A percentile compares a stretch with the other conserved stretches of the same genome.
Conservation (phyloP, 1,284 basidiomycete genomes). For the Apiotrichum laibachii region DNA sequence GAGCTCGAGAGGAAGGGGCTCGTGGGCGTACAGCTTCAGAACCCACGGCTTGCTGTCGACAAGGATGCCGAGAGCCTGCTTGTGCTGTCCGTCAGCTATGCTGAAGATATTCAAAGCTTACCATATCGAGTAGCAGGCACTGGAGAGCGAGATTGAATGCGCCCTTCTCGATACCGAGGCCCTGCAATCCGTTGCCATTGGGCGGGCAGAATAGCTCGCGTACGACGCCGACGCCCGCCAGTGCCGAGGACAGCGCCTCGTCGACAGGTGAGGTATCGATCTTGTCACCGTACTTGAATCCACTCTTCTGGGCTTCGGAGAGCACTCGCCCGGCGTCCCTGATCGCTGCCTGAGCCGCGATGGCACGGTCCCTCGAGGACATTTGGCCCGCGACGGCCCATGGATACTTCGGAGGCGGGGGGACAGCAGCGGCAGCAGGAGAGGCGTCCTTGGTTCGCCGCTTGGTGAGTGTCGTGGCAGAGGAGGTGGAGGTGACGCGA, state of each 20-base stretch:
- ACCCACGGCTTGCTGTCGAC: slow-evolving; percentile 20
- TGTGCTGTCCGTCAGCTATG: slow-evolving; percentile 19
- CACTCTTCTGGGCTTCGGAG: slow-evolving; percentile 6
- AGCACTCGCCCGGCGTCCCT: slow-evolving; percentile 8
- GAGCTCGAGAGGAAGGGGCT: background rate
- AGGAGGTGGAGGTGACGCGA: background rate
- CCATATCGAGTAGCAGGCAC: slow-evolving; percentile 32
- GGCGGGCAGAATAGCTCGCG: slow-evolving; percentile 23
- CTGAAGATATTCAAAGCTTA: slow-evolving; percentile 14
- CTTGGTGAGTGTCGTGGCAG: background rate
- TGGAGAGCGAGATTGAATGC: slow-evolving; percentile 23
- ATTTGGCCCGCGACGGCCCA: slow-evolving; percentile 8
- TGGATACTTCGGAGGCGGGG: slow-evolving; percentile 1
- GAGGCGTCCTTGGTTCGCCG: background rate
- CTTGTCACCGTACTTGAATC: slow-evolving; percentile 9
- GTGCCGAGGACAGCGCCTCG: slow-evolving; percentile 9
- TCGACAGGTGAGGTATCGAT: slow-evolving; percentile 3
- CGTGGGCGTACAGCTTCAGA: slow-evolving; percentile 26
- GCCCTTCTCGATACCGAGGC: slow-evolving; percentile 33
- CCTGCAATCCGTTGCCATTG: slow-evolving; percentile 19
- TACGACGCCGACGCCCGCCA: slow-evolving; percentile 23
- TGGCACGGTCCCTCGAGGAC: slow-evolving; percentile 14
- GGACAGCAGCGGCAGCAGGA: background rate
- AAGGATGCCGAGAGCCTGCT: slow-evolving; percentile 24
- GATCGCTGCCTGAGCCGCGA: slow-evolving; percentile 14